A percentile compares a stretch with the other conserved stretches of the same genome.
Conservation (phyloP, 1,284 basidiomycete genomes). For the Abortiporus biennis region DNA sequence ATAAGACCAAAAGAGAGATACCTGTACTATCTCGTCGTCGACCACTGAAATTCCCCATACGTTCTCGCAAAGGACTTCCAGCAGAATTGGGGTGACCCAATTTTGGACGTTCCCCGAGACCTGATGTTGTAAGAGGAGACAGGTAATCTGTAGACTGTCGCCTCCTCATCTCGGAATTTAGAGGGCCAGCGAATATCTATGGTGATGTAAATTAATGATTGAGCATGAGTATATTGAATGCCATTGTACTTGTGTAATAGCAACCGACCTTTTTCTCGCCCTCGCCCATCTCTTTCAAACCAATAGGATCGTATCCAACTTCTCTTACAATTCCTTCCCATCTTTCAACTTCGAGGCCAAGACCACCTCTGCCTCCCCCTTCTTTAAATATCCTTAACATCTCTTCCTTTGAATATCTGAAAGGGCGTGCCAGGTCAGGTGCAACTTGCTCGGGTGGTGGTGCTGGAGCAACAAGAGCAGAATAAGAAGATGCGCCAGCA, state of each 20-base stretch:
- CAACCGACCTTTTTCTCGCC: conserved; percentile 80
- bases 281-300: conserved; percentile 73
- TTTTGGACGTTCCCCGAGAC: conserved; percentile 52
- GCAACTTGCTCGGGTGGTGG: conserved; percentile 43
- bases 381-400: conserved; percentile 82
- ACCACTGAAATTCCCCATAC: conserved; percentile 52
- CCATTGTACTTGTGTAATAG: conserved; percentile 7
- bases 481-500: conserved; percentile 67
- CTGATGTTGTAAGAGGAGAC: conserved; percentile 46
- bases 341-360: conserved; percentile 81
- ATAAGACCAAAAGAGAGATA: conserved; percentile 22
- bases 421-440: conserved; percentile 65
- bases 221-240: conserved; percentile 3
- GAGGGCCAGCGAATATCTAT: conserved; percentile 65
- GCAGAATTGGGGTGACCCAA: conserved; percentile 38
- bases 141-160: conserved; percentile 71
- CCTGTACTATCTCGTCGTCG: conserved; percentile 66
- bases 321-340: conserved; percentile 85
- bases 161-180: conserved; percentile 77
- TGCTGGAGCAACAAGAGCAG: conserved; percentile 64
- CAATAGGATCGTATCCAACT: conserved; percentile 64
- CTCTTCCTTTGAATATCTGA: conserved; percentile 83
- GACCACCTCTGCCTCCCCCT: conserved; percentile 62
- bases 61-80: conserved; percentile 58
- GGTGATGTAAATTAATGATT: conserved; percentile 14